phyloP scores from a whole-genome alignment of 768 basidiomycete genomes.

The Gautieria morchelliformis region DNA sequence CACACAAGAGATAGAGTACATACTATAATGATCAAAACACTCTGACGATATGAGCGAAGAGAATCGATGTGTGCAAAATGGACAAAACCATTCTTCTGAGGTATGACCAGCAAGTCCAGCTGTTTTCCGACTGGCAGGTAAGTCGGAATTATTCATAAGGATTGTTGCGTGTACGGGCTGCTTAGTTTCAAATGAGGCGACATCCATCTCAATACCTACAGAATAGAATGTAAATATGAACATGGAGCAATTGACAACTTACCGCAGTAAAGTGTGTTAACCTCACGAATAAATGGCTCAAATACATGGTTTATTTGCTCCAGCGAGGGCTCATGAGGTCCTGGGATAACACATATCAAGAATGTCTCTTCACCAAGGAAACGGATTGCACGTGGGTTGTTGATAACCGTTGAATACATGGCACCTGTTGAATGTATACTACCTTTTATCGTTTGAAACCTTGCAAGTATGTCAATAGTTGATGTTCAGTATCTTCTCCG shows the following conservation, averaged over 20 bases:
- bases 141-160: conserved; percentile 12
- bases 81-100: conserved; percentile 14
- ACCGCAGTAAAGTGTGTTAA: conserved; percentile 12
- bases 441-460: conserved; percentile 16
- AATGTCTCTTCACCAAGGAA: conserved; percentile 16
- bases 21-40: conserved; percentile 9
- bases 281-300: conserved; percentile 8
- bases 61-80: conserved; percentile 5
- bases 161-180: conserved; percentile 8
- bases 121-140: conserved; percentile 16
- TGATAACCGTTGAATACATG: conserved; percentile 16
- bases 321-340: conserved; percentile 15
- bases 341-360: conserved; percentile 15
- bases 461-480: too few species aligned
- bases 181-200: not conserved
- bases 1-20: not conserved
- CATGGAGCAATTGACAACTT: not conserved
- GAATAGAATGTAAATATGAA: not conserved
- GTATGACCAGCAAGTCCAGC: conserved; percentile 7
- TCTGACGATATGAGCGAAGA: conserved; percentile 3
- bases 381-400: conserved; percentile 15
- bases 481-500: too few species aligned
- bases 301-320: conserved; percentile 12
- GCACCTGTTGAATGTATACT: conserved; percentile 18
- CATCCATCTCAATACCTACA: conserved; percentile 7